Base-by-base conservation (phyloP, 1,284 basidiomycete species). In the Golubevia sp. region DNA sequence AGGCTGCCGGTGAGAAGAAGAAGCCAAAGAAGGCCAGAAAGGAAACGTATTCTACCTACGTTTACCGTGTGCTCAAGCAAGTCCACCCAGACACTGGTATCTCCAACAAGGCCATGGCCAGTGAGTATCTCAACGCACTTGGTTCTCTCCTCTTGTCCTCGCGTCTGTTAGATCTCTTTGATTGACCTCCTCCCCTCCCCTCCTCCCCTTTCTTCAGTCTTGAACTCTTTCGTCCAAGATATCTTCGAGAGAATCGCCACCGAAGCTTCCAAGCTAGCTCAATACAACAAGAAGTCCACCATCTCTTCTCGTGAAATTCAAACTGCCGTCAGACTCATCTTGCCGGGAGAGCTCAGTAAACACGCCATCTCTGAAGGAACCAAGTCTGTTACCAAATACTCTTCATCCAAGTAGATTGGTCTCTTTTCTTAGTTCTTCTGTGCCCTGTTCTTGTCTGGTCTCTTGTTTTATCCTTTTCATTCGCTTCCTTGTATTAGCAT, bases 11-110 rank as follows among this genome's bases (percentile, higher is more conserved):
- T 60, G 86, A 86, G 20, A 89, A 88, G 86, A 87, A 87, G 85
- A 88, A 88, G 86, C 85, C 87, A 73, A 86, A 85, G 76, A 88
- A 88, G 86, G 74, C 85, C 58, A 86, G 88, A 77, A 89, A 89
- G 86, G 85, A 88, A 87, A 84, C 83, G 86, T 72, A 72, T 85
- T 84, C 53, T 64, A 84, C 83, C 68, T 84, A 84, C 83, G 83
- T 84, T 70, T 77, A 77, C 80, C 79, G 77, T 87, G 91, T 93
- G 68, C 87, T 93, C 68, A 93, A 91, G 86, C 92, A 93, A 84
- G 94, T 97, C 66, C 94, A 97, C 87, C 94, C 94, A 63, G 94
- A 97, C 84, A 96, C 92, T 71, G 94, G 94, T 89, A 95, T 97
- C 85, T 91, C 92, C 67, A 96, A 95, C 90, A 97, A 95, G 88